Conservation (phyloP, 164 flowering plant species). For the Santalum album region DNA sequence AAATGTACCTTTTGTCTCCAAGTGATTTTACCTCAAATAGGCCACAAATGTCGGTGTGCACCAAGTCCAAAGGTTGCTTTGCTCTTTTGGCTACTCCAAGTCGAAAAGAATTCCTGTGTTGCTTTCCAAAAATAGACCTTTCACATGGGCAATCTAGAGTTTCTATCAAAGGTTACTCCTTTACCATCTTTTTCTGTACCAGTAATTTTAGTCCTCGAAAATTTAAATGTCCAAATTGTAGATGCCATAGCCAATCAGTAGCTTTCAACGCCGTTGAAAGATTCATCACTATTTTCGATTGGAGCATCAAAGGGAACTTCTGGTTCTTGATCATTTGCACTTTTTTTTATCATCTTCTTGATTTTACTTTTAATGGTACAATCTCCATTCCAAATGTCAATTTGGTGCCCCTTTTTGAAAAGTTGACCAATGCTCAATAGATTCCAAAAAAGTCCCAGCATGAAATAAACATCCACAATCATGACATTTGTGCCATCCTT, state of each 20-base stretch:
- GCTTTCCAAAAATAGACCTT: background rate
- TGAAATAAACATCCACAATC: too few species aligned
- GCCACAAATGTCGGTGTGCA: conserved; percentile 1
- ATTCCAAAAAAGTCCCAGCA: too few species aligned
- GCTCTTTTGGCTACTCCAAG: background rate
- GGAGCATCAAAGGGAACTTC: background rate
- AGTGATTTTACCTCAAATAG: too few species aligned
- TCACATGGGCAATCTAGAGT: background rate
- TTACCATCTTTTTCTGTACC: background rate
- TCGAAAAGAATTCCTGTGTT: background rate
- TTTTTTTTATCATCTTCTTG: too few species aligned
- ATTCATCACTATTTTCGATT: background rate
- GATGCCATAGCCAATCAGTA: background rate
- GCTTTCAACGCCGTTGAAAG: background rate
- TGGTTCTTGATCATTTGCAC: background rate
- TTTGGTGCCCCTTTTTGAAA: background rate
- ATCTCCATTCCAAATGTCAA: too few species aligned
- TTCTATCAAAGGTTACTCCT: background rate
- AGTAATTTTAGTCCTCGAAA: background rate
- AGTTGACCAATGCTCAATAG: too few species aligned
- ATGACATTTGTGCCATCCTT: too few species aligned
- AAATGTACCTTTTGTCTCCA: too few species aligned
- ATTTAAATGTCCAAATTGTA: too few species aligned
- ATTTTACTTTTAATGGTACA: too few species aligned
- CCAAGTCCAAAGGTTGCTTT: background rate